phyloP scores from a whole-genome alignment of 108 stramenopile genomes.

The Nannochloropsis gaditana region DNA sequence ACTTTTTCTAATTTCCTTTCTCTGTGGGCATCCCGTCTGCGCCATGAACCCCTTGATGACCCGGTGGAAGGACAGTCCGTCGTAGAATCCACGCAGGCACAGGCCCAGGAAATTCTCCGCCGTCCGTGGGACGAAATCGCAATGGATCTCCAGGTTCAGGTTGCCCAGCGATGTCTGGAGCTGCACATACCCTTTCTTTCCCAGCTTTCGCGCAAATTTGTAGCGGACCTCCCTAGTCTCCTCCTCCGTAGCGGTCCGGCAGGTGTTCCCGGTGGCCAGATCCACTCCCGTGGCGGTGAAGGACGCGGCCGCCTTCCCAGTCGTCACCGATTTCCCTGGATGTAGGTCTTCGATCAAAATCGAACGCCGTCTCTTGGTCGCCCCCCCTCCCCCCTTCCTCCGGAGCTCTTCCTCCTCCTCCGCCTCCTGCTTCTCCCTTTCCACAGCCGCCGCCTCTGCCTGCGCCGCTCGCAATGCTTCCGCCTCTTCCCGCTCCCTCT shows the following conservation, averaged over 20 bases:
- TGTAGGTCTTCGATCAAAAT: conserved; percentile 21
- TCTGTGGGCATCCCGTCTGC: conserved; percentile 60
- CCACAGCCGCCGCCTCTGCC: conserved; percentile 6
- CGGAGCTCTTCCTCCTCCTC: conserved; percentile 34
- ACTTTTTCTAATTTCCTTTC: not conserved
- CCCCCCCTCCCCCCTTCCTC: not conserved
- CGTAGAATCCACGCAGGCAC: conserved; percentile 70
- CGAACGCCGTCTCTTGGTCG: not conserved
- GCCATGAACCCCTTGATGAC: conserved; percentile 80
- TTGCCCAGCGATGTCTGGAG: conserved; percentile 73
- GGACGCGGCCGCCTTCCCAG: conserved; percentile 49
- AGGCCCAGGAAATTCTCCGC: conserved; percentile 83
- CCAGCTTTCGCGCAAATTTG: conserved; percentile 58
- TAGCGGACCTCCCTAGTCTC: conserved; percentile 75
- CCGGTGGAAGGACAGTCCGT: conserved; percentile 82
- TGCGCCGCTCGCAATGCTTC: not conserved
- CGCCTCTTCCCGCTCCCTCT: not conserved
- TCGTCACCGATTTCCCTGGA: conserved; percentile 40
- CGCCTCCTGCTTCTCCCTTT: conserved; percentile 22
- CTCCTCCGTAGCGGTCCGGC: conserved; percentile 70
- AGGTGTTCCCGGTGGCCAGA: conserved; percentile 49
- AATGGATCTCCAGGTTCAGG: conserved; percentile 81
- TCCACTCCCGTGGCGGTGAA: conserved; percentile 47
- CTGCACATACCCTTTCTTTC: conserved; percentile 81
- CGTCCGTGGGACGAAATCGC: conserved; percentile 79